These are phyloP conservation scores for Chondrus crispus DNA, from an alignment of 23 red algal species.

Conservation along the genomic window DNA sequence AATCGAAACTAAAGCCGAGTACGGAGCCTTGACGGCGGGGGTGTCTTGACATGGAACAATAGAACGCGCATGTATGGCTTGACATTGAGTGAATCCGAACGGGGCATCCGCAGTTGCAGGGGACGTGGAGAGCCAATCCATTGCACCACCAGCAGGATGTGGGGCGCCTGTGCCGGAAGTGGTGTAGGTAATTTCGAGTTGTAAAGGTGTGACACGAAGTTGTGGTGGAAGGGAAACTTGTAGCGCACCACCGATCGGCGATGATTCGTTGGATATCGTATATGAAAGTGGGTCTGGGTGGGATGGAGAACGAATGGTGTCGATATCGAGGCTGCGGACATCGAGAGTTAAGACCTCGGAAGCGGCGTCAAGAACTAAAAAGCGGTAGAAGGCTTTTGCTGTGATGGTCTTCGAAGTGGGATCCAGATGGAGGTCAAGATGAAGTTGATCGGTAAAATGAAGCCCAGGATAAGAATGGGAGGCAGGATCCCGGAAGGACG, in stretches of 20 bases:
- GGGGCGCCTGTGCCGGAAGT: slow-evolving; percentile 56
- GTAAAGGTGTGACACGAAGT: neutral
- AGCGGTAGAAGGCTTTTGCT: neutral
- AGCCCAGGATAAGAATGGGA: slow-evolving; percentile 30
- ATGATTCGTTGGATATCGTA: neutral
- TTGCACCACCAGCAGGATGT: slow-evolving; percentile 50
- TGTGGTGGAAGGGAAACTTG: slow-evolving; percentile 1
- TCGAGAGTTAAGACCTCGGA: slow-evolving; percentile 28
- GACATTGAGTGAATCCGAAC: slow-evolving; percentile 69
- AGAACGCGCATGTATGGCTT: slow-evolving; percentile 77
- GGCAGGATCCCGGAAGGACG: slow-evolving; percentile 24
- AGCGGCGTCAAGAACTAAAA: neutral
- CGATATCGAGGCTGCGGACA: slow-evolving; percentile 55
- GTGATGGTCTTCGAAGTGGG: neutral
- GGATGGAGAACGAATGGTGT: neutral
- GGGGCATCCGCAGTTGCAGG: slow-evolving; percentile 50
- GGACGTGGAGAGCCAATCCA: slow-evolving; percentile 64
- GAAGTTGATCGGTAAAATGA: slow-evolving; percentile 10
- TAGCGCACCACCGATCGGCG: slow-evolving; percentile 25
- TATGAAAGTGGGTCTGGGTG: slow-evolving; percentile 25
- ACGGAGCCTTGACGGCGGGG: slow-evolving; percentile 68
- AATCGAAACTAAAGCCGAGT: slow-evolving; percentile 53
- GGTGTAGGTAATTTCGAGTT: slow-evolving; percentile 16
- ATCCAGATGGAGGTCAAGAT: slow-evolving; percentile 34
- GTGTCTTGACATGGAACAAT: slow-evolving; percentile 82